These are phyloP conservation scores for Corynespora cassiicola DNA, from an alignment of 2,329 filamentous ascomycete genomes.

Conservation along the genomic window DNA sequence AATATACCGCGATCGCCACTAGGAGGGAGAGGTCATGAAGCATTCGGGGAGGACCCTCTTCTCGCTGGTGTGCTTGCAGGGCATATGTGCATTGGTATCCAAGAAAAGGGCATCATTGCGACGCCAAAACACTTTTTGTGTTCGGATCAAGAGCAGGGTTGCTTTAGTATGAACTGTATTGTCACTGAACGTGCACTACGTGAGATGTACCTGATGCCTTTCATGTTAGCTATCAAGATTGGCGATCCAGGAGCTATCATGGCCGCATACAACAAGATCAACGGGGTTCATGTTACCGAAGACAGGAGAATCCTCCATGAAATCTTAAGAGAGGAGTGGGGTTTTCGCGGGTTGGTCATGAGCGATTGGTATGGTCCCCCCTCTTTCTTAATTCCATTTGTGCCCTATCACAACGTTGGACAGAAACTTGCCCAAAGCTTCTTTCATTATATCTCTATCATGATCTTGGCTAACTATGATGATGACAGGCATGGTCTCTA, in stretches of 20 bases:
- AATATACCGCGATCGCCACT: slow-evolving; percentile 19
- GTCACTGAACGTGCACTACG: slow-evolving; percentile 67
- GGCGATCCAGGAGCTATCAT: slow-evolving; percentile 61
- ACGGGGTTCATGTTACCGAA: slow-evolving; percentile 14
- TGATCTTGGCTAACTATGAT: too few relatives aligned
- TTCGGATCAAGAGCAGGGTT: slow-evolving; percentile 70
- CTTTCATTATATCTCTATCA: too few relatives aligned
- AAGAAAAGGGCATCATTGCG: slow-evolving; percentile 45
- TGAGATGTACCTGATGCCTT: slow-evolving; percentile 62
- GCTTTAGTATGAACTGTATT: slow-evolving; percentile 64
- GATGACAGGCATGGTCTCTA: slow-evolving; percentile 24
- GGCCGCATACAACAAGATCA: slow-evolving; percentile 48
- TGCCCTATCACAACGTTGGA: too few relatives aligned
- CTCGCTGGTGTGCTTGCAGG: slow-evolving; percentile 9
- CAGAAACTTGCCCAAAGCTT: too few relatives aligned
- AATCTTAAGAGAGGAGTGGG: slow-evolving; percentile 51
- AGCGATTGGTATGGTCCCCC: slow-evolving; percentile 67
- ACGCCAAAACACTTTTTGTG: slow-evolving; percentile 68
- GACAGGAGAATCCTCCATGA: slow-evolving; percentile 56
- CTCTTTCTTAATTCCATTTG: too few relatives aligned
- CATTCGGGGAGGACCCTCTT: slow-evolving; percentile 13
- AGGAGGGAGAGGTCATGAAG: slow-evolving; percentile 15
- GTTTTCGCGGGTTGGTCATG: slow-evolving; percentile 60
- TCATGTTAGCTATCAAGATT: slow-evolving; percentile 72
- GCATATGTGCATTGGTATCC: slow-evolving; percentile 45